Base-by-base conservation (phyloP, 78 protist species). In the Dictyostelium capitatum region DNA sequence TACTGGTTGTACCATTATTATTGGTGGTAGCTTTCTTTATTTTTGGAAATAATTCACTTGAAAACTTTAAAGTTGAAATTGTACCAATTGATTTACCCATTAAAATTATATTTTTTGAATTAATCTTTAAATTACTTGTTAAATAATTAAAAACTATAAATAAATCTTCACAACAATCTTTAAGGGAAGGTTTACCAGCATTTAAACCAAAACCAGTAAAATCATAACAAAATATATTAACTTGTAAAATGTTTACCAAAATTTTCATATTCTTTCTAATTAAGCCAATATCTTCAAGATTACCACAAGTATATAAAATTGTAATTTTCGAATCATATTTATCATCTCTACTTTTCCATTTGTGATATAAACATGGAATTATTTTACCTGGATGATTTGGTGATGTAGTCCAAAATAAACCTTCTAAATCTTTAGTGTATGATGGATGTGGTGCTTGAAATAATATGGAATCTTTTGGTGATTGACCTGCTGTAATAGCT, bases 1-100 rank as follows among this genome's bases (percentile, higher is more conserved):
- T 37, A 2, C 43, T 37, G 2, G 73, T 62, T 0, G 41, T 9
- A 6, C 65, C 3, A 25, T 28, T 51, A 23, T 15, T 19, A 17
- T 11, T 20, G 17, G 46, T 25, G 30, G 10, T 79, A 9, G 67
- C 2, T 79, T 30, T 37, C 11, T 20, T 7, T 10, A 41, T 17
- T 77, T 77, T 87, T 19, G 83, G 93, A 50, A 65, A 87, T 47
- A 87, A 77, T 20, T 37, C 62, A 12, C 53, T 51, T 6, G 93
- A 84, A 77, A 87, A 87, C 30, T 87, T 74, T 64, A 87, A n/a
- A 14, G 64, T 77, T 46, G 78, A 11, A 51, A 87, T 87, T 12
- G 93, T 64, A 59, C 93, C 93, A 50, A 87, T 87, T 28, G 84
- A 77, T 20, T 87, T 87, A n/a, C 80, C 84, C 93, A 87, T 87